Conservation (phyloP, 2,329 filamentous ascomycete species). For the Arthroderma sp. region DNA sequence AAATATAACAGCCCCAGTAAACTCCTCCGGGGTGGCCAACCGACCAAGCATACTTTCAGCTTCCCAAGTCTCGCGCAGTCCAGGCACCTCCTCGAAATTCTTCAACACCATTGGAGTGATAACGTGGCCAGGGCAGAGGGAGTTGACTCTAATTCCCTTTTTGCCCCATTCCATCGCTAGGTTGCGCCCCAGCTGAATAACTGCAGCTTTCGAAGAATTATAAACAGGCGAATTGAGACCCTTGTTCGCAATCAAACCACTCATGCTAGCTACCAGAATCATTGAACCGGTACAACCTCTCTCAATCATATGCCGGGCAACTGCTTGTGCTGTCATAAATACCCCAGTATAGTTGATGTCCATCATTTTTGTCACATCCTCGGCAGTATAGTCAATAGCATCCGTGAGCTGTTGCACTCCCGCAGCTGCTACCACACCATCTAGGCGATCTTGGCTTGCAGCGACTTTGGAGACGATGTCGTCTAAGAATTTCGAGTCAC, state of each 20-base stretch:
- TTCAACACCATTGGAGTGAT: conserved; percentile 64
- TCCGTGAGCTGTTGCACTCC: conserved; percentile 31
- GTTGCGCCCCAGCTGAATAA: conserved; percentile 39
- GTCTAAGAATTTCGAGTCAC: conserved; percentile 25
- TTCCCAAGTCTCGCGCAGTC: conserved; percentile 35
- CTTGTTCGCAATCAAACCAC: conserved; percentile 37
- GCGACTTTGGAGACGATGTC: conserved; percentile 8
- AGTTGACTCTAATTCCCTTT: conserved; percentile 41
- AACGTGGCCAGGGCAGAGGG: conserved; percentile 41
- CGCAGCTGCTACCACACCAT: conserved; percentile 31
- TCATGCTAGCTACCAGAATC: conserved; percentile 40
- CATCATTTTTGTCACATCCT: conserved; percentile 32
- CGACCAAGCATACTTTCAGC: conserved; percentile 40
- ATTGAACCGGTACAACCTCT: conserved; percentile 28
- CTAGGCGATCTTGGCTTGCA: conserved; percentile 17
- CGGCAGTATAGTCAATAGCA: conserved; percentile 29
- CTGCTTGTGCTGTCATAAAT: conserved; percentile 35
- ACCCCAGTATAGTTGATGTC: conserved; percentile 39
- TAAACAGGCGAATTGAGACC: conserved; percentile 33
- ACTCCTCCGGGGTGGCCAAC: conserved; percentile 44
- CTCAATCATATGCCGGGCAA: conserved; percentile 21
- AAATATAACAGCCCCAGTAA: conserved; percentile 54
- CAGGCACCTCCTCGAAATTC: conserved; percentile 58
- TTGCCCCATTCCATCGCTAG: conserved; percentile 42
- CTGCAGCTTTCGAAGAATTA: conserved; percentile 42